phyloP scores from a whole-genome alignment of 2,329 filamentous ascomycete genomes.

The Pseudopithomyces chartarum region DNA sequence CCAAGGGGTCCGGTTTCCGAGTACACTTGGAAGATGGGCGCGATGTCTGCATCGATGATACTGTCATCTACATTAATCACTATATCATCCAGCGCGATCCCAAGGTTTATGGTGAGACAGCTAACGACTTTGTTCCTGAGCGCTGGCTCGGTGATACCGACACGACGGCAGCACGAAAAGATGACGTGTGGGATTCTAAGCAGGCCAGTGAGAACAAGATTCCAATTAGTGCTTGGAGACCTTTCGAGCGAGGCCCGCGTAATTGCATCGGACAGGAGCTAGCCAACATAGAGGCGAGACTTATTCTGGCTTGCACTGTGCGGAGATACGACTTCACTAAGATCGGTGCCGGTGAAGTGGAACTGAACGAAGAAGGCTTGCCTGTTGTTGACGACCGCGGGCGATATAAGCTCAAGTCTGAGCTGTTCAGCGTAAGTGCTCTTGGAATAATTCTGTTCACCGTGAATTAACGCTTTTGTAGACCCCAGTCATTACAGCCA shows the following conservation, averaged over 20 bases:
- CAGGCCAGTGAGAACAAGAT: slow-evolving; percentile 28
- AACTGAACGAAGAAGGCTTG: slow-evolving; percentile 26
- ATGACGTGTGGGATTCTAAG: slow-evolving; percentile 11
- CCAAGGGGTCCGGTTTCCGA: slow-evolving; percentile 45
- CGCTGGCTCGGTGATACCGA: slow-evolving; percentile 45
- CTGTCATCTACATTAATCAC: slow-evolving; percentile 52
- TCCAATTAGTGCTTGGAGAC: slow-evolving; percentile 55
- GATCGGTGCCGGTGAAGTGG: slow-evolving; percentile 38
- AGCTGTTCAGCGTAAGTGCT: slow-evolving; percentile 40
- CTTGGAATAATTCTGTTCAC: neutral
- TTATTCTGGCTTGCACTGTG: slow-evolving; percentile 53
- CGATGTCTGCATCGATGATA: slow-evolving; percentile 51
- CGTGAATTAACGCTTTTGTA: slow-evolving; percentile 18
- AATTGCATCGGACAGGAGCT: slow-evolving; percentile 65
- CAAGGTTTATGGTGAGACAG: slow-evolving; percentile 37
- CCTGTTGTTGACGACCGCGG: slow-evolving; percentile 35
- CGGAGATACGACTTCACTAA: slow-evolving; percentile 42
- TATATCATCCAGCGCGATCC: slow-evolving; percentile 46
- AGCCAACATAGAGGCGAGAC: slow-evolving; percentile 57
- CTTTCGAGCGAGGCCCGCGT: slow-evolving; percentile 61
- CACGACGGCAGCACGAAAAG: slow-evolving; percentile 23
- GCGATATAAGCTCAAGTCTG: slow-evolving; percentile 32
- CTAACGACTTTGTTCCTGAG: slow-evolving; percentile 41
- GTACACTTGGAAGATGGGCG: slow-evolving; percentile 49
- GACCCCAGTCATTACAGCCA: slow-evolving; percentile 37